Evolutionary conservation across 805 yeast species (phyloP).

Genomic region (Jamesozyma spencerorum): DNA sequence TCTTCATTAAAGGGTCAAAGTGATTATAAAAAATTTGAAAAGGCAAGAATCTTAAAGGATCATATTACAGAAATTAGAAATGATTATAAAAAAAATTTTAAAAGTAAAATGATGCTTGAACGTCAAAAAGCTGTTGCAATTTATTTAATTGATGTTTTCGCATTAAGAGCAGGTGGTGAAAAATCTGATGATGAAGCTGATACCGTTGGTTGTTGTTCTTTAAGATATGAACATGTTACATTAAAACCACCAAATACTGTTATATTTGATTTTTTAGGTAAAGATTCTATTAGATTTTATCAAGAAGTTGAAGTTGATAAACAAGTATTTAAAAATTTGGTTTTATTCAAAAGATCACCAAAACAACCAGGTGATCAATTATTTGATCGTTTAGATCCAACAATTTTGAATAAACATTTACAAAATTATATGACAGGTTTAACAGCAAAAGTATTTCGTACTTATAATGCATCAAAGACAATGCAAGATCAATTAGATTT

Average conservation of each 20-base stretch:
- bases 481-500: slow-evolving; percentile 91
- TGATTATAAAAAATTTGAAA: slow-evolving; percentile 86
- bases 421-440: slow-evolving; percentile 87
- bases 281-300: slow-evolving; percentile 83
- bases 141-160: slow-evolving; percentile 83
- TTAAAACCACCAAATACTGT: slow-evolving; percentile 79
- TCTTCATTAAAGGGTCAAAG: slow-evolving; percentile 87
- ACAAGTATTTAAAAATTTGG: slow-evolving; percentile 85
- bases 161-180: slow-evolving; percentile 96
- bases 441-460: slow-evolving; percentile 95
- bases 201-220: slow-evolving; percentile 95
- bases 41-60: slow-evolving; percentile 73
- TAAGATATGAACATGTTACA: slow-evolving; percentile 81
- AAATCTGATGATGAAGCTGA: slow-evolving; percentile 96
- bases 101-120: slow-evolving; percentile 68
- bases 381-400: slow-evolving; percentile 83
- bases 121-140: slow-evolving; percentile 93
- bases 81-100: slow-evolving; percentile 64
- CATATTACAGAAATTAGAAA: slow-evolving; percentile 64
- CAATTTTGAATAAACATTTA: slow-evolving; percentile 72
- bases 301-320: slow-evolving; percentile 87
- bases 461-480: slow-evolving; percentile 90
- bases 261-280: slow-evolving; percentile 87
- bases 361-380: slow-evolving; percentile 87
- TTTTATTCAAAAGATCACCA: slow-evolving; percentile 80